A percentile compares a stretch with the other conserved stretches of the same genome.
Evolutionary conservation across 768 basidiomycete genomes (phyloP).

Genomic region (Boletellus ananas): DNA sequence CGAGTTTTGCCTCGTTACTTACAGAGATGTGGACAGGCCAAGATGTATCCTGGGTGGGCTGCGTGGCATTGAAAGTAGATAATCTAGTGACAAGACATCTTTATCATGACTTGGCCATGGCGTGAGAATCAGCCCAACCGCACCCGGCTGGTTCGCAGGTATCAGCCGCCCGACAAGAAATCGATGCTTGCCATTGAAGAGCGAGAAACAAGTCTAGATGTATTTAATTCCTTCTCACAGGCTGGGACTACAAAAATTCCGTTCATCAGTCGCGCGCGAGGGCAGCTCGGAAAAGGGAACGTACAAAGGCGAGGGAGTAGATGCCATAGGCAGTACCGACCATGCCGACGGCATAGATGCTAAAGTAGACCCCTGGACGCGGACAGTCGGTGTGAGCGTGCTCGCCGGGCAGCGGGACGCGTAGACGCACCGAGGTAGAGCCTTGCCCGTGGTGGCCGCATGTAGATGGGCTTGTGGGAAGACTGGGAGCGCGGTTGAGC

Average conservation of each 20-base stretch:
- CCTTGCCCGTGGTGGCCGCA: conserved; percentile 56
- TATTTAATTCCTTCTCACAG: conserved; percentile 24
- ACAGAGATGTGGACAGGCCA: conserved; percentile 46
- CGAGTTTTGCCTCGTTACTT: background rate
- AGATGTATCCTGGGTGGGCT: conserved; percentile 92
- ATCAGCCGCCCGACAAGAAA: conserved; percentile 2
- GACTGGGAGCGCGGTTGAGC: conserved; percentile 18
- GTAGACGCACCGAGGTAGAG: conserved; percentile 57
- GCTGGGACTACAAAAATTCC: conserved; percentile 24
- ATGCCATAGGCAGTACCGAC: conserved; percentile 48
- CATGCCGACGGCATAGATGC: conserved; percentile 53
- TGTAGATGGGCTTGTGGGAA: conserved; percentile 51
- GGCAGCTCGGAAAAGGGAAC: conserved; percentile 3
- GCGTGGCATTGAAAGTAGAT: conserved; percentile 56
- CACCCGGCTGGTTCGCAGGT: background rate
- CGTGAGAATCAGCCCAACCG: background rate
- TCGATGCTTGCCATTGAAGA: conserved; percentile 11
- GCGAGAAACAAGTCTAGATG: conserved; percentile 14
- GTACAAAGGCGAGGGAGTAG: conserved; percentile 44
- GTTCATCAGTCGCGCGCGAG: background rate
- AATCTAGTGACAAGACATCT: background rate
- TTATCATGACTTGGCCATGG: background rate
- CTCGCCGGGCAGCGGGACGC: too few relatives aligned
- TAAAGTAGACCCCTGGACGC: conserved; percentile 51
- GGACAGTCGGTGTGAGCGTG: background rate